Conservation (phyloP, 139 green algal species). For the Diplosphaera chodatii region DNA sequence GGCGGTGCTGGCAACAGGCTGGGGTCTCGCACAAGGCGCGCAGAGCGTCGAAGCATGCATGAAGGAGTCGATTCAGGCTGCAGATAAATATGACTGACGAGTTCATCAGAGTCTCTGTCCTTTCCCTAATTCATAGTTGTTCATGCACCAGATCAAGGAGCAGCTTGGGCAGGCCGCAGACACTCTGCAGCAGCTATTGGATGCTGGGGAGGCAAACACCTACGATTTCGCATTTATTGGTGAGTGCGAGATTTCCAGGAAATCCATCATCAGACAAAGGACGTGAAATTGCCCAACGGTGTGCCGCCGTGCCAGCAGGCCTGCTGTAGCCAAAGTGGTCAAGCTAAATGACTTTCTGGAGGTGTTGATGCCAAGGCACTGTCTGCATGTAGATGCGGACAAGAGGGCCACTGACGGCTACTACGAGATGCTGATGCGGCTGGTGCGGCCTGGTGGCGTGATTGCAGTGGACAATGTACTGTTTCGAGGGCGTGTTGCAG, state of each 20-base stretch:
- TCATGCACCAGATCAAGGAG: constrained; percentile 23
- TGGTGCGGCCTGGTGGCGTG: constrained; percentile 79
- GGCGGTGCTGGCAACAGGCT: constrained; percentile 53
- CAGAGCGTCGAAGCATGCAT: too few relatives aligned
- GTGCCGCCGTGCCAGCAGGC: too few relatives aligned
- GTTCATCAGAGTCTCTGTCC: too few relatives aligned
- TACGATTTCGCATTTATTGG: constrained; percentile 88
- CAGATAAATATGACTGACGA: too few relatives aligned
- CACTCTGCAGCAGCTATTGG: constrained; percentile 25
- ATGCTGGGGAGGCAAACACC: constrained; percentile 24
- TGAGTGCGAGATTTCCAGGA: too few relatives aligned
- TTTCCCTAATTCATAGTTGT: too few relatives aligned
- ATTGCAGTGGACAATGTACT: constrained; percentile 93
- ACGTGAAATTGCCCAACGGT: too few relatives aligned
- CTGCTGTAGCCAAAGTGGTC: too few relatives aligned
- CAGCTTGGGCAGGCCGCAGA: constrained; percentile 24
- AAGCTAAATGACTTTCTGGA: too few relatives aligned
- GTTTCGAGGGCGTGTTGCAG: constrained; percentile 45
- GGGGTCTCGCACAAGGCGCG: constrained; percentile 54
- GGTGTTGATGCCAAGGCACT: too few relatives aligned
- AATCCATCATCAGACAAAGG: too few relatives aligned
- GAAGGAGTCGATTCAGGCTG: too few relatives aligned
- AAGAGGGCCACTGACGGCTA: constrained; percentile 80
- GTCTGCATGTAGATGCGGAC: constrained; percentile 67
- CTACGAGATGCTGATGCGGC: constrained; percentile 74